A percentile compares a stretch with the other conserved stretches of the same genome.
phyloP scores from a whole-genome alignment of 139 green algal species.

The Auxenochlorella protothecoides region DNA sequence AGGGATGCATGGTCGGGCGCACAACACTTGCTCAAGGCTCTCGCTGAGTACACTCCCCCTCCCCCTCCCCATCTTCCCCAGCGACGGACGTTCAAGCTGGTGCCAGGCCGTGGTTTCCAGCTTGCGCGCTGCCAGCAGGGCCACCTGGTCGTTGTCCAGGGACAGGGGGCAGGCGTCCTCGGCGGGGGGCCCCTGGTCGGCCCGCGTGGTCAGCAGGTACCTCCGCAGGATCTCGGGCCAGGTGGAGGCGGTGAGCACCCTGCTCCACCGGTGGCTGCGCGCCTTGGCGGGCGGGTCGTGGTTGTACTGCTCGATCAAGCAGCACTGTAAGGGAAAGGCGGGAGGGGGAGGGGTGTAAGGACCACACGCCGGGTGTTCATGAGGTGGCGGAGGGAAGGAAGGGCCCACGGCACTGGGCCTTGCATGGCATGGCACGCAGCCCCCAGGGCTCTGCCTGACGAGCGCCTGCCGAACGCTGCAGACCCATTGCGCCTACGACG shows the following conservation, averaged over 20 bases:
- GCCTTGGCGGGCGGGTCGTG: conserved; percentile 14
- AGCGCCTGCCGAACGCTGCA: too few species aligned
- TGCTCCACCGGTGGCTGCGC: conserved; percentile 15
- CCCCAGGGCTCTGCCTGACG: too few species aligned
- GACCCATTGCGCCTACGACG: too few species aligned
- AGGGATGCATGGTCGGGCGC: too few species aligned
- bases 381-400: too few species aligned
- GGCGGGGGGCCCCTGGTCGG: neutral
- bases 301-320: conserved; percentile 37
- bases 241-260: conserved; percentile 19
- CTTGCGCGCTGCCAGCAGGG: conserved; percentile 10
- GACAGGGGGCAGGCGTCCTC: neutral
- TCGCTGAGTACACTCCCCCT: too few species aligned
- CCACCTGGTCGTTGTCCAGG: conserved; percentile 21
- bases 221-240: conserved; percentile 45
- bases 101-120: conserved; percentile 21
- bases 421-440: too few species aligned
- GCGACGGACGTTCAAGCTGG: conserved; percentile 5
- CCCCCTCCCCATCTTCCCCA: too few species aligned
- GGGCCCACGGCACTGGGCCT: too few species aligned
- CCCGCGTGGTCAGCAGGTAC: conserved; percentile 33
- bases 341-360: too few species aligned
- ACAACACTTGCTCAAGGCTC: too few species aligned
- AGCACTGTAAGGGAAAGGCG: conserved; percentile 9
- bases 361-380: too few species aligned